Conservation (phyloP, 225 moss, liverwort and hornwort genomes). For the Marchantia paleacea region DNA sequence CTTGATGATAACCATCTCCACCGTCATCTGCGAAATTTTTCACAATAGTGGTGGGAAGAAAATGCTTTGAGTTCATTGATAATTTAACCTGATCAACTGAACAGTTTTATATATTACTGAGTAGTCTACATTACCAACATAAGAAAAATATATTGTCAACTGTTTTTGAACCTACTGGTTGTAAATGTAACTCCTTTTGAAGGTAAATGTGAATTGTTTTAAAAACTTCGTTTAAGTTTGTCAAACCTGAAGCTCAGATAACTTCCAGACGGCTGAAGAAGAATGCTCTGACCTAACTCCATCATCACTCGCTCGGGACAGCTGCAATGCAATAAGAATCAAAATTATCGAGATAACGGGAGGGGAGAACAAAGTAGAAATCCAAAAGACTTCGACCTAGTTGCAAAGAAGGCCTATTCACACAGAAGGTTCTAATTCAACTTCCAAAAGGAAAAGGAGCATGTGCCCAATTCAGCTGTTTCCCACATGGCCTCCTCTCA, state of each 20-base stretch:
- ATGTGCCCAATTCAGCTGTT: not conserved
- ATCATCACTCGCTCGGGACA: conserved; percentile 73
- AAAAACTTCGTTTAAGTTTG: too few species aligned
- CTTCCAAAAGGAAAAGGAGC: not conserved
- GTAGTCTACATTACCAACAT: too few species aligned
- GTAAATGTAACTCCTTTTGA: too few species aligned
- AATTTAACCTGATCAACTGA: too few species aligned
- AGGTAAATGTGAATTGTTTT: too few species aligned
- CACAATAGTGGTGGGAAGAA: too few species aligned
- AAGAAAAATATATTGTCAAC: too few species aligned
- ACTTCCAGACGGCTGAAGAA: conserved; percentile 75
- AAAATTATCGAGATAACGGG: not conserved
- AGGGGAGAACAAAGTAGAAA: not conserved
- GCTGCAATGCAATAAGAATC: conserved; percentile 34
- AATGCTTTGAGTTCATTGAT: too few species aligned
- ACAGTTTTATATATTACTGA: too few species aligned
- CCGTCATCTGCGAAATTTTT: too few species aligned
- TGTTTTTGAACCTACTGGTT: too few species aligned
- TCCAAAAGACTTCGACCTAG: not conserved
- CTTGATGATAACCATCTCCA: too few species aligned
- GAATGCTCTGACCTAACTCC: conserved; percentile 76
- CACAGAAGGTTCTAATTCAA: not conserved
- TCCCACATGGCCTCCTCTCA: not conserved
- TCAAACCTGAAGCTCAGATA: conserved; percentile 53
- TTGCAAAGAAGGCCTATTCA: not conserved